A percentile compares a stretch with the other conserved stretches of the same genome.
Conservation (phyloP, 495 filamentous ascomycete species). For the Aspergillus egyptiacus region DNA sequence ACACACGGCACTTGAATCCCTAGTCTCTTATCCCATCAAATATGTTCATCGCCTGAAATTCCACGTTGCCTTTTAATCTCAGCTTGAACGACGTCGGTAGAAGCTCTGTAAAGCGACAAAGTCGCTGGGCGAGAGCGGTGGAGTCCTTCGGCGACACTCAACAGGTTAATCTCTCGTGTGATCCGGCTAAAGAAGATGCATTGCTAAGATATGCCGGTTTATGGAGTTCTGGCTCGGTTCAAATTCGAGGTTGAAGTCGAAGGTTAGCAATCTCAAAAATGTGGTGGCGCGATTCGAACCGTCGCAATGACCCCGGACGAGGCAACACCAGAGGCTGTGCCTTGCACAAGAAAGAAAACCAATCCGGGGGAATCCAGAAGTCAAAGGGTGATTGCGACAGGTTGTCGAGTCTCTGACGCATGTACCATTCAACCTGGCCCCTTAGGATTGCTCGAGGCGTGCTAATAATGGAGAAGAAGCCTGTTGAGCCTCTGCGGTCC, state of each 20-base stretch:
- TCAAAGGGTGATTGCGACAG: constrained; percentile 1
- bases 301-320: neutral
- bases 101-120: neutral
- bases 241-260: neutral
- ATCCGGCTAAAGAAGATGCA: neutral
- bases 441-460: neutral
- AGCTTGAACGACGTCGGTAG: neutral
- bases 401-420: constrained; percentile 3
- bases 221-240: neutral
- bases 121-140: neutral
- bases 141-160: neutral
- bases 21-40: constrained; percentile 1
- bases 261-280: neutral
- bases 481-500: constrained; percentile 11
- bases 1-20: constrained; percentile 1
- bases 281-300: neutral
- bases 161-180: neutral
- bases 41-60: neutral
- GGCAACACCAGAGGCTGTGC: neutral
- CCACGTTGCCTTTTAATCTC: neutral
- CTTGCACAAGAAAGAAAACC: neutral
- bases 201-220: neutral
- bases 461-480: neutral
- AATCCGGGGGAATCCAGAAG: neutral
- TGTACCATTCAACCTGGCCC: neutral